These are phyloP conservation scores for Coemansia sp. DNA, from an alignment of 192 early-diverging fungal genomes.

Conservation along the genomic window DNA sequence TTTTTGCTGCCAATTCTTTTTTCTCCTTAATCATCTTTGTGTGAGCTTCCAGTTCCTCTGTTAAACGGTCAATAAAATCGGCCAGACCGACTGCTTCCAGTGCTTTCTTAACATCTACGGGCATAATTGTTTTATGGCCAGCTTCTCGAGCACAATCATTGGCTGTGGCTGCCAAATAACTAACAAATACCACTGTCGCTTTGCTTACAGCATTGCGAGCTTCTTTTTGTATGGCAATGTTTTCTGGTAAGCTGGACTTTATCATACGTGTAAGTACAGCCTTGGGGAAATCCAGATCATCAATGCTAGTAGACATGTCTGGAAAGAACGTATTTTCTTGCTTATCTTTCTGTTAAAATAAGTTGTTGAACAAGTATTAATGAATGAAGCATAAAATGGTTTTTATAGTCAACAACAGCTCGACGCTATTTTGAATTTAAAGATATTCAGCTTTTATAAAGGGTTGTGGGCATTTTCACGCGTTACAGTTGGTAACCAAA, in stretches of 20 bases:
- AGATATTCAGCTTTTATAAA: not conserved
- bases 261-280: slow-evolving; percentile 41
- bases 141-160: slow-evolving; percentile 47
- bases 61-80: slow-evolving; percentile 38
- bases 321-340: too few relatives aligned
- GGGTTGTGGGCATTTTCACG: not conserved
- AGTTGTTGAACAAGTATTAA: not conserved
- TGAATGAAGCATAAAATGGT: not conserved
- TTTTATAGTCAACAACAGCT: not conserved
- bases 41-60: slow-evolving; percentile 27
- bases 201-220: slow-evolving; percentile 33
- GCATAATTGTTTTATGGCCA: slow-evolving; percentile 47
- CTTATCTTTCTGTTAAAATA: too few relatives aligned
- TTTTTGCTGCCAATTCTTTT: slow-evolving; percentile 30
- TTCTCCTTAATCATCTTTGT: slow-evolving; percentile 23
- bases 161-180: slow-evolving; percentile 45
- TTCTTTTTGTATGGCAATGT: slow-evolving; percentile 47
- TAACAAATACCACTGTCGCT: slow-evolving; percentile 44
- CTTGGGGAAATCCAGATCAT: slow-evolving; percentile 48
- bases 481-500: not conserved
- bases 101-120: slow-evolving; percentile 38
- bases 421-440: not conserved
- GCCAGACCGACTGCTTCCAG: slow-evolving; percentile 42
- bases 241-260: slow-evolving; percentile 41
- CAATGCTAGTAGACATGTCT: slow-evolving; percentile 20